Evolutionary conservation across 768 basidiomycete species (phyloP).

Genomic region (Punctularia strigosozonata): DNA sequence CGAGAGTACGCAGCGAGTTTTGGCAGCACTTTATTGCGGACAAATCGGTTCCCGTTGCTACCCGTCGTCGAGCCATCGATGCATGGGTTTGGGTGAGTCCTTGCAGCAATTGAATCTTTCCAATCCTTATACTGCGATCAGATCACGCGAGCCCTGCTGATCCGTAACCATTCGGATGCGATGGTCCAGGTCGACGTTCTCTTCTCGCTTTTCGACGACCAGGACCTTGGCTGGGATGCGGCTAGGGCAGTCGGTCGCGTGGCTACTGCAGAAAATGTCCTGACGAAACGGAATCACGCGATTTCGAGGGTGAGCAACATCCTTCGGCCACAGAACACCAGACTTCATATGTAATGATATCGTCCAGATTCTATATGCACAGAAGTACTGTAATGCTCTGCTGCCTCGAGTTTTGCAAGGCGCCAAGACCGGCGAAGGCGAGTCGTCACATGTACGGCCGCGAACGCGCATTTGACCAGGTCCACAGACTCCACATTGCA

Average conservation of each 20-base stretch:
- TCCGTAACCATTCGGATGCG: constrained; percentile 56
- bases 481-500: constrained; percentile 38
- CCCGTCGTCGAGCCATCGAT: constrained; percentile 38
- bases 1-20: constrained; percentile 28
- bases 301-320: constrained; percentile 51
- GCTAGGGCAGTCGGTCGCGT: constrained; percentile 67
- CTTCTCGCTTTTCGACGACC: constrained; percentile 61
- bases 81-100: constrained; percentile 60
- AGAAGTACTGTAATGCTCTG: constrained; percentile 61
- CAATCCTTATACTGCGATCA: constrained; percentile 16
- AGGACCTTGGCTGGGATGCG: constrained; percentile 52
- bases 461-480: background rate
- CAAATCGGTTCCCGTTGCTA: constrained; percentile 15
- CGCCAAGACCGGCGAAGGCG: constrained; percentile 44
- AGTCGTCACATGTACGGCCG: constrained; percentile 10
- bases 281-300: constrained; percentile 72
- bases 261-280: constrained; percentile 42
- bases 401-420: constrained; percentile 68
- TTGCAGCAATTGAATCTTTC: background rate
- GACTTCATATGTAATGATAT: background rate
- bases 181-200: constrained; percentile 47
- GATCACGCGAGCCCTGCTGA: constrained; percentile 72
- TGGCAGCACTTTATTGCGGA: constrained; percentile 38
- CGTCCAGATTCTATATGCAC: constrained; percentile 55
- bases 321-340: background rate